Conservation (phyloP, 164 flowering plant genomes). For the Magnolia sinica region DNA sequence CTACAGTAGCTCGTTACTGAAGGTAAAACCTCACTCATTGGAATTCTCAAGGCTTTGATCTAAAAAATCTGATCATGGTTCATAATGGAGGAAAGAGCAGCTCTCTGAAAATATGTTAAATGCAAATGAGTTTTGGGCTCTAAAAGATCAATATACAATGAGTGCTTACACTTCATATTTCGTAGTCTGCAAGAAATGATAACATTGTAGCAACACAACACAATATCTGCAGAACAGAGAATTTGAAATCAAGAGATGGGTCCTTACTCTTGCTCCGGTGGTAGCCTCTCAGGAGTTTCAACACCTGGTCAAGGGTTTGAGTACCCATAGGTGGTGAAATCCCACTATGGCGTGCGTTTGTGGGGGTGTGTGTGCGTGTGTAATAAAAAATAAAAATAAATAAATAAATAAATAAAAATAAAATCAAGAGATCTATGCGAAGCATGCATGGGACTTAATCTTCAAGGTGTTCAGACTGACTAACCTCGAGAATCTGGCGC, state of each 20-base stretch:
- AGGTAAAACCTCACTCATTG: neutral
- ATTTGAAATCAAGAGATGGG: neutral
- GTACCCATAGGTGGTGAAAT: too few species aligned
- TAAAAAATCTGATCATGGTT: neutral
- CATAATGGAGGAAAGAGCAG: neutral
- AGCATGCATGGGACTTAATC: too few species aligned
- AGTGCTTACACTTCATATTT: neutral
- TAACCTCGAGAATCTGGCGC: conserved; percentile 86
- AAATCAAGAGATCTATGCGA: neutral
- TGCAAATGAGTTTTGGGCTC: neutral
- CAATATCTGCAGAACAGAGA: neutral
- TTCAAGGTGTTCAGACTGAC: conserved; percentile 19
- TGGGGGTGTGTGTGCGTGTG: too few species aligned
- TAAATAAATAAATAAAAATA: neutral
- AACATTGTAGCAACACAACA: neutral
- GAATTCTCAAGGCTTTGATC: neutral
- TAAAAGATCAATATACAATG: neutral
- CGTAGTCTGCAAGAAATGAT: neutral
- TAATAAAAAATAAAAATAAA: neutral
- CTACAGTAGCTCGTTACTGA: neutral
- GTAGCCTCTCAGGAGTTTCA: too few species aligned
- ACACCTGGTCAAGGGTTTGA: too few species aligned
- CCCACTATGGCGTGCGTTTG: too few species aligned
- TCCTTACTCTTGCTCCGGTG: too few species aligned
- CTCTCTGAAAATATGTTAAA: neutral